Percentiles rank a stretch among this genome's conserved stretches.
phyloP scores from a whole-genome alignment of 495 filamentous ascomycete species.

The Pseudevernia furfuracea region DNA sequence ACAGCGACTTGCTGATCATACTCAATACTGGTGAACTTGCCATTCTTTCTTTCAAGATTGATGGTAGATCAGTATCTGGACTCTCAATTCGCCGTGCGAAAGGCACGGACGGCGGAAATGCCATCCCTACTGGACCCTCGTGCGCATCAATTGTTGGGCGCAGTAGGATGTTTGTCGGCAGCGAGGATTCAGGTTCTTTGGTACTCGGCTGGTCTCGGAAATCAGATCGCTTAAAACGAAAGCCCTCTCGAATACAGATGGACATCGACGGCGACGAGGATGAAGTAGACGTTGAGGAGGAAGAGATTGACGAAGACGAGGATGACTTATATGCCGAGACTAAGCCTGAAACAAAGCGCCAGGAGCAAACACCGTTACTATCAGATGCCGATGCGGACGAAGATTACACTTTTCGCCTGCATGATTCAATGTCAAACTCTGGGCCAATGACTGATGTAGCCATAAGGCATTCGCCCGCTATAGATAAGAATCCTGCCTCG shows the following conservation, averaged over 20 bases:
- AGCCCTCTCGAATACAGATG: conserved; percentile 39
- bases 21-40: conserved; percentile 68
- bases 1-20: conserved; percentile 76
- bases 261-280: conserved; percentile 43
- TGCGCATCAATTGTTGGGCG: conserved; percentile 59
- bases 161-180: conserved; percentile 75
- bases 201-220: conserved; percentile 71
- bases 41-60: conserved; percentile 73
- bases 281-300: conserved; percentile 40
- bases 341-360: conserved; percentile 21
- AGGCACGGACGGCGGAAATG: conserved; percentile 48
- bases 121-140: conserved; percentile 58
- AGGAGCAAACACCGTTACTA: conserved; percentile 1
- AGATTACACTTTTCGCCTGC: conserved; percentile 63
- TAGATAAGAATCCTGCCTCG: conserved; percentile 30
- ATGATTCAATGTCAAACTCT: conserved; percentile 68
- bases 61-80: conserved; percentile 89
- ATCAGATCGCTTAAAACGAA: conserved; percentile 38
- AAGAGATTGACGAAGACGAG: conserved; percentile 53
- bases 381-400: conserved; percentile 22
- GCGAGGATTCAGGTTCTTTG: conserved; percentile 73
- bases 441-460: conserved; percentile 69
- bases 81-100: conserved; percentile 59
- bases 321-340: conserved; percentile 64
- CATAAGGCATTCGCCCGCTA: conserved; percentile 43